These are phyloP conservation scores for Mortierella claussenii DNA, from an alignment of 192 early-diverging fungal species.

Conservation along the genomic window DNA sequence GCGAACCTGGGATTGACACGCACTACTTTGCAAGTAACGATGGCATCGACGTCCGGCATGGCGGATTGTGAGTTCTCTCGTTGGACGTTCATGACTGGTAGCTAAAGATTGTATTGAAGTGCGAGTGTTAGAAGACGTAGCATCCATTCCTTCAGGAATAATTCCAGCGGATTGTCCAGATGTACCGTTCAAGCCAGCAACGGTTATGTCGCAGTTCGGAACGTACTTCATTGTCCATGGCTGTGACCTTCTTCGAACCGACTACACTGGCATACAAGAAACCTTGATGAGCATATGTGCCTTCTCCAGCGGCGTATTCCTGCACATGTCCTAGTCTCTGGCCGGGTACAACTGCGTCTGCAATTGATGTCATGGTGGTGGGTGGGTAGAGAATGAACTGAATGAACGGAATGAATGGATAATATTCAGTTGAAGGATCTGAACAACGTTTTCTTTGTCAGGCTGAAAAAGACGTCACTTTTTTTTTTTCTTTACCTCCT, in stretches of 20 bases:
- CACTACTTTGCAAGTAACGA: conserved; percentile 84
- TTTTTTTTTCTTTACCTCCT: too few relatives aligned
- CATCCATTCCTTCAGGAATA: too few relatives aligned
- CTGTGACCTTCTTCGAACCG: conserved; percentile 51
- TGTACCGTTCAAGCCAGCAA: too few relatives aligned
- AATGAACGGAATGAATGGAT: too few relatives aligned
- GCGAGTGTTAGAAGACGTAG: too few relatives aligned
- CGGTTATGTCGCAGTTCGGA: too few relatives aligned
- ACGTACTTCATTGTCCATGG: conserved; percentile 32
- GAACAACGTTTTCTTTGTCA: too few relatives aligned
- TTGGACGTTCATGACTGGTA: conserved; percentile 65
- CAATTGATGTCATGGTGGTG: conserved; percentile 43
- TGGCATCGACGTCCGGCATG: conserved; percentile 79
- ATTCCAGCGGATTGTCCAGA: too few relatives aligned
- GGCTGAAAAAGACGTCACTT: too few relatives aligned
- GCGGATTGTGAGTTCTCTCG: conserved; percentile 72
- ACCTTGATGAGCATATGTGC: conserved; percentile 77
- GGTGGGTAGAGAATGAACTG: too few relatives aligned
- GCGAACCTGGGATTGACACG: conserved; percentile 92
- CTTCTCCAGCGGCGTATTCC: conserved; percentile 73
- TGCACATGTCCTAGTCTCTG: conserved; percentile 75
- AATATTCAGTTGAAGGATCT: too few relatives aligned
- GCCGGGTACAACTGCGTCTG: conserved; percentile 77
- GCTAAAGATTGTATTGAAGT: too few relatives aligned
- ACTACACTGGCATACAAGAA: conserved; percentile 76